phyloP scores from a whole-genome alignment of 805 yeast genomes.

The Scheffersomyces coipomensis region DNA sequence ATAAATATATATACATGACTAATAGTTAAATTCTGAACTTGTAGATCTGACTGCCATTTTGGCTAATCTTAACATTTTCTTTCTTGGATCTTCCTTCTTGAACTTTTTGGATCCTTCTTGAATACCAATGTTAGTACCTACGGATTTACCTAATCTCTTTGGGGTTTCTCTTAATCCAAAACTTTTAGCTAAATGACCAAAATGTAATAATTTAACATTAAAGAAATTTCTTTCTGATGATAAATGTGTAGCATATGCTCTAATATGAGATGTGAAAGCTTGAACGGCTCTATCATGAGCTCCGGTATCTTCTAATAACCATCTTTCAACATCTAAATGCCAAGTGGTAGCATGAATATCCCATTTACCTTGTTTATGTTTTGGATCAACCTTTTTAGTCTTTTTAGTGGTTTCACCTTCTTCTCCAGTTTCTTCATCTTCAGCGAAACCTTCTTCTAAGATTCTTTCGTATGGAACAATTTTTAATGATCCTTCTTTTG shows the following conservation, averaged over 20 bases:
- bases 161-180: constrained; percentile 96
- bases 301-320: constrained; percentile 68
- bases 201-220: constrained; percentile 78
- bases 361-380: constrained; percentile 59
- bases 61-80: constrained; percentile 76
- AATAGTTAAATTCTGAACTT: constrained; percentile 72
- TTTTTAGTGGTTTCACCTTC: constrained; percentile 30
- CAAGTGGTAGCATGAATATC: constrained; percentile 94
- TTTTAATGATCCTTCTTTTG: constrained; percentile 31
- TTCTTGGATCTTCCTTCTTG: constrained; percentile 65
- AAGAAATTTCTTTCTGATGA: constrained; percentile 75
- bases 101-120: constrained; percentile 30
- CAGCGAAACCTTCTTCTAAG: constrained; percentile 35
- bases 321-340: constrained; percentile 88
- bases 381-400: constrained; percentile 34
- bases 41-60: constrained; percentile 60
- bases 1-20: constrained; percentile 4
- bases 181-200: constrained; percentile 94
- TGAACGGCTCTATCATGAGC: constrained; percentile 68
- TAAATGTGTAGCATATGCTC: constrained; percentile 96
- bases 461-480: constrained; percentile 32
- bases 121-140: constrained; percentile 28
- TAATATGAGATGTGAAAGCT: constrained; percentile 83
- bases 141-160: constrained; percentile 59
- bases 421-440: constrained; percentile 33